Evolutionary conservation across 192 early-diverging fungal species (phyloP), one percentile per base, ranked within the genome.

Genomic region (Funneliformis geosporum): DNA sequence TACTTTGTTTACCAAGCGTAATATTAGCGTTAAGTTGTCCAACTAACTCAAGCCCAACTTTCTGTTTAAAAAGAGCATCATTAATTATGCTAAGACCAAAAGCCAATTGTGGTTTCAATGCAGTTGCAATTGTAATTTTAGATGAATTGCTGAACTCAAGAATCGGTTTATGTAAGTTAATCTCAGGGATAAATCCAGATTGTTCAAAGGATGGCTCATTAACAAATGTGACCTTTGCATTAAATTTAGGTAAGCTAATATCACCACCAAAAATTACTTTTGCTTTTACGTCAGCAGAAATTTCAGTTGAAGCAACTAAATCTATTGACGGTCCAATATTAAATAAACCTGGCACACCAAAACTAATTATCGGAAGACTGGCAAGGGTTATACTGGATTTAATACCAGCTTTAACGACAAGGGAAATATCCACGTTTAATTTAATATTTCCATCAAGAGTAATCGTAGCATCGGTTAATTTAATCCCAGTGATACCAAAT

Each of bases 21-120:
- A 40, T 18, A 39, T 60, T 46, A 39, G 23, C 7, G 12, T 39
- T 12, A 14, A 76, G 40, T 21, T 59, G 62, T 39, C 39, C 61
- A n/a, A 62, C 60, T 3, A 76, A 6, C 2, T 76, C 10, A 25
- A 76, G 21, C 9, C 74, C 75, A 39, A 60, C 40, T 44, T 76
- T 76, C 9, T 27, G 2, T n/a, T 14, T 9, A 18, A 55, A 55
- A 27, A 76, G 2, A 1, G 23, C 0, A 25, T 60, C 75, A 64
- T 46, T 46, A n/a, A 64, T 5, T n/a, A 76, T 4, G 14, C 12
- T 25, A 12, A 76, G 0, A 61, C 38, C 43, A 11, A 76, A 40
- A 25, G 75, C 60, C 8, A 76, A 1, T 64, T 76, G 75, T 23
- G 75, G 75, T 64, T 76, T 76, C 25, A 76, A 64, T n/a, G 27